Evolutionary conservation across 129 eudicot species (phyloP).

Genomic region (Helianthus annuus): DNA sequence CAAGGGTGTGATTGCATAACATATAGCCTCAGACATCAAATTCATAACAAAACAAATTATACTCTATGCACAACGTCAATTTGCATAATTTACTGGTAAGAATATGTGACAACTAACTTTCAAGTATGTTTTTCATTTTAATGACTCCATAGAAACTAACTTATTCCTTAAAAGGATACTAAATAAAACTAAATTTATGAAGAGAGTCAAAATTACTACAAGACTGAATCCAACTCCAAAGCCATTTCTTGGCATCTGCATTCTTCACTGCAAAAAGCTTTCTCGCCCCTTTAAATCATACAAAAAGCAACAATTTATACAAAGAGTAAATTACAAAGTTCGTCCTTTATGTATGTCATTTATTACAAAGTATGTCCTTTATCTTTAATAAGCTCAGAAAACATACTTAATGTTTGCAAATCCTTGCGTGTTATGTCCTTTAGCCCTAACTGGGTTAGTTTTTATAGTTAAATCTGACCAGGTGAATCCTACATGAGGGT

Average conservation of each 20-base stretch:
- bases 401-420: no score
- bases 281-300: slow-evolving; percentile 54
- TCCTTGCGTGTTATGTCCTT: no score
- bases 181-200: not conserved
- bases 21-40: not conserved
- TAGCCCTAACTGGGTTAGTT: no score
- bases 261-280: slow-evolving; percentile 62
- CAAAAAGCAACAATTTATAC: not conserved
- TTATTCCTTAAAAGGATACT: slow-evolving; percentile 1
- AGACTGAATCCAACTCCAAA: slow-evolving; percentile 16
- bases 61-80: not conserved
- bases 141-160: not conserved
- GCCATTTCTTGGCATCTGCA: slow-evolving; percentile 64
- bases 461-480: no score
- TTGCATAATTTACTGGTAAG: not conserved
- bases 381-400: no score
- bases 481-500: no score
- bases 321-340: no score
- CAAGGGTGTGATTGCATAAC: no score
- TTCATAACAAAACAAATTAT: not conserved
- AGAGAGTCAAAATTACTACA: no score
- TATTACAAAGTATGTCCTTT: no score
- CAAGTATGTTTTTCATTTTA: not conserved
- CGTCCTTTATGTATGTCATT: no score
- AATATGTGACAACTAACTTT: not conserved